These are phyloP conservation scores for Xenosphaeropsis pyriputrescens DNA, from an alignment of 2,329 filamentous ascomycete genomes.

Conservation along the genomic window DNA sequence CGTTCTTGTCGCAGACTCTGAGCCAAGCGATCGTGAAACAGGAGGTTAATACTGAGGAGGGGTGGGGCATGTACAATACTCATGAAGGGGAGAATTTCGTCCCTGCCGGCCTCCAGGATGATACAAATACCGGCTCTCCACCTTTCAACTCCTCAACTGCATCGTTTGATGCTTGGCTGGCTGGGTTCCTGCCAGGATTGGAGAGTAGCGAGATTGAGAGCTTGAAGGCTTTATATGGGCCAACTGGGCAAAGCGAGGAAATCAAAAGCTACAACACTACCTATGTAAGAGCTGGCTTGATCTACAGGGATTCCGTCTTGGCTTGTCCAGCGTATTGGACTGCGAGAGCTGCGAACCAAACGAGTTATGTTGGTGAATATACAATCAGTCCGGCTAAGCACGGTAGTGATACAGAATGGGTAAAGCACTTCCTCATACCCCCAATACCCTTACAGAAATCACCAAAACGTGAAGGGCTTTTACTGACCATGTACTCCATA, in stretches of 20 bases:
- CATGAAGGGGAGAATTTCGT: slow-evolving; percentile 48
- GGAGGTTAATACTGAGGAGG: slow-evolving; percentile 27
- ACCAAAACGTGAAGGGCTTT: too few relatives aligned
- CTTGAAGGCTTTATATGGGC: slow-evolving; percentile 31
- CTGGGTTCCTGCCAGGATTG: slow-evolving; percentile 35
- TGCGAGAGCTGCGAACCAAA: slow-evolving; percentile 24
- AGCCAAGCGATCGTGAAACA: slow-evolving; percentile 24
- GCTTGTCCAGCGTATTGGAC: slow-evolving; percentile 47
- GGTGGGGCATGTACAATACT: slow-evolving; percentile 43
- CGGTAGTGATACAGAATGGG: slow-evolving; percentile 31
- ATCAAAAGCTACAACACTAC: slow-evolving; percentile 31
- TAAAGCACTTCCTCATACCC: too few relatives aligned
- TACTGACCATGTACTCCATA: slow-evolving; percentile 7
- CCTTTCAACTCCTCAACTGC: slow-evolving; percentile 33
- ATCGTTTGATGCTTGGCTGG: slow-evolving; percentile 36
- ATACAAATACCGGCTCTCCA: slow-evolving; percentile 16
- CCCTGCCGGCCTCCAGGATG: slow-evolving; percentile 28
- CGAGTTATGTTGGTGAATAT: slow-evolving; percentile 42
- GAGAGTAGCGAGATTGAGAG: slow-evolving; percentile 21
- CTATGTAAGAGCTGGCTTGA: slow-evolving; percentile 34
- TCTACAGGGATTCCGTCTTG: slow-evolving; percentile 43
- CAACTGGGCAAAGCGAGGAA: slow-evolving; percentile 25
- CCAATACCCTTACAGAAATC: too few relatives aligned
- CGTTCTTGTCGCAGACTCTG: slow-evolving; percentile 31
- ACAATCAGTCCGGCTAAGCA: slow-evolving; percentile 43